Base-by-base conservation (phyloP, 2,329 filamentous ascomycete species). In the Xylaria sp. region DNA sequence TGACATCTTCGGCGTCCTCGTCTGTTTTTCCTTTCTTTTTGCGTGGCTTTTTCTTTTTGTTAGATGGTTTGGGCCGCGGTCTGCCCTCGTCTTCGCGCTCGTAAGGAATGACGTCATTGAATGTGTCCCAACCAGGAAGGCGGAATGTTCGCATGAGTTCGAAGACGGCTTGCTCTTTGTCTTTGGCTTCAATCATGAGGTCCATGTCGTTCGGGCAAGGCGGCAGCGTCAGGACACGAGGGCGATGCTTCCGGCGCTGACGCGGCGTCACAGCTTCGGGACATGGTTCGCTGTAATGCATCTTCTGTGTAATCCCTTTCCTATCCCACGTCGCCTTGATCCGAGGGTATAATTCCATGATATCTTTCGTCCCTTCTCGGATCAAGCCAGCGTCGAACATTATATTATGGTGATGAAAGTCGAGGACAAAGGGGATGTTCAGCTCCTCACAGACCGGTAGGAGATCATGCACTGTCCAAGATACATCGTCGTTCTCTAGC, bases 131-230 rank as follows among this genome's bases (percentile, higher is more conserved):
- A 0, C 94, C 94, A 0, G 94, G 93, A 0, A 98, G 84, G 75
- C 91, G 94, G 79, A 94, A 97, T 0, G 86, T 94, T 25, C 92
- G 88, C 94, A 98, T 98, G 20, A 98, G 85, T 72, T 97, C 94
- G 75, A 98, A 97, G 0, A 98, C 94, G 0, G 95, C 94, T 80
- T 98, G 95, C 79, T 98, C 95, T 80, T 98, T 98, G 78, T 98
- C 95, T 79, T 98, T 98, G 57, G 95, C 95, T 82, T 98, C 95
- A 69, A 98, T 98, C 95, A 98, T 98, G n/a, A 98, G 84, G 77
- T 98, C 95, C 91, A 97, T 96, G 39, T 92, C 90, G 0, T 88
- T 83, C 3, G 90, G 86, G 75, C 95, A 98, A 0, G 95, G 94
- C 0, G 95, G 95, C 0, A 98, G 81, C 0, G 90, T 92, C 72